Evolutionary conservation across 768 basidiomycete genomes (phyloP).

Genomic region (Tulasnella sp.): DNA sequence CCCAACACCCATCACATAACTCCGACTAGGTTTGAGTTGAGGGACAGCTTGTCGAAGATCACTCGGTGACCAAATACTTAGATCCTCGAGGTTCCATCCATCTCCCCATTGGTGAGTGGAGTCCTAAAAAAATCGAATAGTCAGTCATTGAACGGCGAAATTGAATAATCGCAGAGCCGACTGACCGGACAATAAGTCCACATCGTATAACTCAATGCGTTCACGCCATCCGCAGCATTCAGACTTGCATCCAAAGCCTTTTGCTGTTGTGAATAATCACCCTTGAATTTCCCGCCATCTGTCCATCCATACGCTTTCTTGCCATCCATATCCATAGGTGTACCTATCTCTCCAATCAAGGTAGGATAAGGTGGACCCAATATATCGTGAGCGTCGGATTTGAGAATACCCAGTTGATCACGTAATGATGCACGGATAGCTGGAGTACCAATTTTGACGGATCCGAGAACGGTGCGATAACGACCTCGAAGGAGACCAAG

Average conservation of each 20-base stretch:
- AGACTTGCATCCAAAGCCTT: conserved; percentile 77
- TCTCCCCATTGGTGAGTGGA: conserved; percentile 84
- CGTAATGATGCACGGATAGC: conserved; percentile 73
- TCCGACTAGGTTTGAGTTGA: conserved; percentile 1
- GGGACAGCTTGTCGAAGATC: conserved; percentile 34
- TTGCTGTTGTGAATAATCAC: conserved; percentile 41
- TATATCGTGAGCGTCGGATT: conserved; percentile 57
- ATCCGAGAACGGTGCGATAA: conserved; percentile 51
- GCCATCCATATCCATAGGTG: conserved; percentile 86
- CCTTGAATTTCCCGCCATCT: conserved; percentile 38
- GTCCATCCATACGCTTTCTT: conserved; percentile 74
- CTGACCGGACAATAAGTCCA: conserved; percentile 67
- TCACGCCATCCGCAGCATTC: conserved; percentile 63
- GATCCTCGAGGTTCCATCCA: conserved; percentile 92
- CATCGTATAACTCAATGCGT: conserved; percentile 63
- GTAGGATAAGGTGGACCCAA: conserved; percentile 53
- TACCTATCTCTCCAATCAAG: conserved; percentile 91
- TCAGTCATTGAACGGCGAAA: background rate
- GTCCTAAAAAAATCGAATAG: conserved; percentile 29
- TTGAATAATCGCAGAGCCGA: background rate
- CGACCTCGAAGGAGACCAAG: conserved; percentile 81
- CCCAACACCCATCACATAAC: conserved; percentile 21
- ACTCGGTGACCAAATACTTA: conserved; percentile 75
- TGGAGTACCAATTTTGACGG: conserved; percentile 66
- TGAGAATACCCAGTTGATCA: conserved; percentile 68